Percentiles rank a stretch among this genome's conserved stretches.
Conservation (phyloP, 163 green algal genomes). For the Botryococcus braunii region DNA sequence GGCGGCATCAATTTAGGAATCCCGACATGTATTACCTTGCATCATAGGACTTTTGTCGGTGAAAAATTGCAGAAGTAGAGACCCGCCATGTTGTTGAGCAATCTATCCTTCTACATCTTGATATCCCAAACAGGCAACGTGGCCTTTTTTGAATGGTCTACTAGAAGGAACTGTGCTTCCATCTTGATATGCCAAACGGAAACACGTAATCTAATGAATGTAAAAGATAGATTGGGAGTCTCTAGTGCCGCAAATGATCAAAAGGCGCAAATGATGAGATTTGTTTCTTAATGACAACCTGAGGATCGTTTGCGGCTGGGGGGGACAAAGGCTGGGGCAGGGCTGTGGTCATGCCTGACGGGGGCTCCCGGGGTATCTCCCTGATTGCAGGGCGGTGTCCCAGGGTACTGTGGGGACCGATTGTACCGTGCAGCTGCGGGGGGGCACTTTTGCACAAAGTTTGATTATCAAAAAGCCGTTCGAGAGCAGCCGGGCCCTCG, state of each 20-base stretch:
- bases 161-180: too few species aligned
- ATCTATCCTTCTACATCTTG: too few species aligned
- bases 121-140: too few species aligned
- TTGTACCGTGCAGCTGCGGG: slow-evolving; percentile 36
- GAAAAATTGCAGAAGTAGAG: too few species aligned
- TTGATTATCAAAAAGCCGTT: slow-evolving; percentile 20
- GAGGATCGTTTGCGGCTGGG: background rate
- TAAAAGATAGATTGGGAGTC: background rate
- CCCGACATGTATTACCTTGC: too few species aligned
- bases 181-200: too few species aligned
- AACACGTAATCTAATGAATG: too few species aligned
- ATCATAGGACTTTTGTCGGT: too few species aligned
- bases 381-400: slow-evolving; percentile 1
- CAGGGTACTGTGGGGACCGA: slow-evolving; percentile 28
- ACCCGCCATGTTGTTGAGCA: too few species aligned
- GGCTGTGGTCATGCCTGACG: background rate
- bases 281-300: background rate
- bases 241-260: background rate
- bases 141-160: too few species aligned
- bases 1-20: too few species aligned
- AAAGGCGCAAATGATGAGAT: background rate
- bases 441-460: slow-evolving; percentile 36
- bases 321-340: background rate
- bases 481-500: too few species aligned
- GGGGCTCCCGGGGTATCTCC: background rate